Evolutionary conservation across 495 filamentous ascomycete genomes (phyloP).

Genomic region (Talaromyces nanjingensis): DNA sequence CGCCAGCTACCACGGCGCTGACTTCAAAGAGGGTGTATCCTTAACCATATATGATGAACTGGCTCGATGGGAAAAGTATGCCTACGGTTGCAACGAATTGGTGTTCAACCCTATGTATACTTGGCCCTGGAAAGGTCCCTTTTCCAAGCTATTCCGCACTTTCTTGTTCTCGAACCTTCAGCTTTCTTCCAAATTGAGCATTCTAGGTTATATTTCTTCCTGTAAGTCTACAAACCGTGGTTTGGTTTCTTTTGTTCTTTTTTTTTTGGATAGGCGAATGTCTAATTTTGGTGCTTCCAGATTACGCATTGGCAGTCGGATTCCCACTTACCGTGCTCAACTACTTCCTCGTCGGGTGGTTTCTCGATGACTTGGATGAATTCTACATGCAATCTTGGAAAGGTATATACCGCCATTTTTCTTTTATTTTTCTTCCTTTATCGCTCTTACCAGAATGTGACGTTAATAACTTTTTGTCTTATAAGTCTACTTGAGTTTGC

Average conservation of each 20-base stretch:
- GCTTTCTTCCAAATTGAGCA: constrained; percentile 71
- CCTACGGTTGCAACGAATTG: constrained; percentile 35
- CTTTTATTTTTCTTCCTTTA: neutral
- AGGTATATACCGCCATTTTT: constrained; percentile 17
- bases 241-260: too few relatives aligned
- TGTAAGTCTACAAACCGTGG: constrained; percentile 17
- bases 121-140: constrained; percentile 58
- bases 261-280: too few relatives aligned
- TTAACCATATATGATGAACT: constrained; percentile 40
- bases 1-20: constrained; percentile 30
- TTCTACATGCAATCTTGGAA: constrained; percentile 73
- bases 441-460: too few relatives aligned
- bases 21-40: constrained; percentile 38
- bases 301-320: constrained; percentile 32
- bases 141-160: constrained; percentile 64
- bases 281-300: too few relatives aligned
- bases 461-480: neutral
- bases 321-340: constrained; percentile 28
- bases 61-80: constrained; percentile 36
- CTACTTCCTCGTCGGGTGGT: constrained; percentile 49
- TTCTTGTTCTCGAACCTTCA: constrained; percentile 70
- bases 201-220: constrained; percentile 75
- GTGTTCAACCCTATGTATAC: constrained; percentile 55
- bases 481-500: constrained; percentile 17
- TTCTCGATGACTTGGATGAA: constrained; percentile 64